Conservation (phyloP, 2,329 filamentous ascomycete genomes). For the Epichloe uncinata region DNA sequence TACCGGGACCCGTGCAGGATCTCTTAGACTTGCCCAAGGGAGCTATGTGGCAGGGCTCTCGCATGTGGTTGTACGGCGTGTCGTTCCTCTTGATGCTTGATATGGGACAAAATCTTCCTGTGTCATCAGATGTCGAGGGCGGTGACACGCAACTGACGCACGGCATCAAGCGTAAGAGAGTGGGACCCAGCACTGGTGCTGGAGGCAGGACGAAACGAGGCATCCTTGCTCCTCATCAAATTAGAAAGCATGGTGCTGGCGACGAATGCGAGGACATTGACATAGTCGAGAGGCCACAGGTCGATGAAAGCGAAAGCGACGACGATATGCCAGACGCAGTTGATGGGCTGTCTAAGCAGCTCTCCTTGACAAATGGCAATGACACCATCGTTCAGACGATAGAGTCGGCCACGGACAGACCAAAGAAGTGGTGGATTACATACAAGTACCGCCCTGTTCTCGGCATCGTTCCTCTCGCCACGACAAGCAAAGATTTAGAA, state of each 20-base stretch:
- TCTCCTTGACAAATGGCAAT: constrained; percentile 12
- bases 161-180: constrained; percentile 42
- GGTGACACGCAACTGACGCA: constrained; percentile 15
- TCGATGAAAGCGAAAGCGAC: constrained; percentile 22
- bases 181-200: constrained; percentile 34
- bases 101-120: constrained; percentile 53
- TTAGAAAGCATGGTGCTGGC: constrained; percentile 27
- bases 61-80: constrained; percentile 78
- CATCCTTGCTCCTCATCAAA: constrained; percentile 29
- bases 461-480: constrained; percentile 43
- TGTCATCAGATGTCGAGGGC: constrained; percentile 16
- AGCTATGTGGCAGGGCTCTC: constrained; percentile 64
- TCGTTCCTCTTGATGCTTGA: constrained; percentile 91
- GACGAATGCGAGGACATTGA: constrained; percentile 27
- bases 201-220: constrained; percentile 38
- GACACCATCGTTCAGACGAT: constrained; percentile 7
- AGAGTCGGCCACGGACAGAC: constrained; percentile 13
- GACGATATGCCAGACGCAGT: constrained; percentile 23
- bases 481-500: constrained; percentile 42
- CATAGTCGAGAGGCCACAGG: constrained; percentile 25
- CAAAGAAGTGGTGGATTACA: constrained; percentile 57
- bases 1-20: constrained; percentile 62
- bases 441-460: constrained; percentile 93
- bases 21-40: constrained; percentile 74
- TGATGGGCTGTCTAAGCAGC: constrained; percentile 22